A percentile compares a stretch with the other conserved stretches of the same genome.
These are phyloP conservation scores for Beauveria sp. DNA, from an alignment of 2,329 filamentous ascomycete species.

Conservation along the genomic window DNA sequence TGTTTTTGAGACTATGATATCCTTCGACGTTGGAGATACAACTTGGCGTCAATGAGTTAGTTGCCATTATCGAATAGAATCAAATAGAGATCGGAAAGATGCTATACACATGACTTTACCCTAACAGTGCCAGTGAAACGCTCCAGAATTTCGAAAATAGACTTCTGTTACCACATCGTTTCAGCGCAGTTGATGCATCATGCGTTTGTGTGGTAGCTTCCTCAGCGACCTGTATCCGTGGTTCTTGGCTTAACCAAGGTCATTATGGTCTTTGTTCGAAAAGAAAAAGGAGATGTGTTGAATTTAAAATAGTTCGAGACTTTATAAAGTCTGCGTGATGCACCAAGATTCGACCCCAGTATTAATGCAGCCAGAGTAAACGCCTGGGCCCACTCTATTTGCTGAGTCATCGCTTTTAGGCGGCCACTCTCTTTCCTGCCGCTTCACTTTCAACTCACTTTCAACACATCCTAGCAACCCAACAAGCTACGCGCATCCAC, in stretches of 20 bases:
- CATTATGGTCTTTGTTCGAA: neutral
- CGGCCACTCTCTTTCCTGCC: neutral
- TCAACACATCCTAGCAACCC: neutral
- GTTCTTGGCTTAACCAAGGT: too few relatives aligned
- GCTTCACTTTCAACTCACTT: neutral
- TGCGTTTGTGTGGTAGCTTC: neutral
- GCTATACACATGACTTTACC: neutral
- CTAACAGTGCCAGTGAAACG: neutral
- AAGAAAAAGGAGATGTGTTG: neutral
- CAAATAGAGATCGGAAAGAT: neutral
- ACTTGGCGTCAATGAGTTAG: neutral
- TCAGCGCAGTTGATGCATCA: neutral
- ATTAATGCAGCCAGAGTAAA: too few relatives aligned
- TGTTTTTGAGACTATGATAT: conserved; percentile 1
- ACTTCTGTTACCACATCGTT: neutral
- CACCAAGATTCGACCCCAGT: too few relatives aligned
- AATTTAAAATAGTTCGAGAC: too few relatives aligned
- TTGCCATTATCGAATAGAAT: neutral
- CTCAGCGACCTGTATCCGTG: too few relatives aligned
- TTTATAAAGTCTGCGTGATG: too few relatives aligned
- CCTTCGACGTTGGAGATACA: neutral
- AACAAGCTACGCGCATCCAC: neutral
- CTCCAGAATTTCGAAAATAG: neutral
- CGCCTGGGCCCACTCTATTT: neutral
- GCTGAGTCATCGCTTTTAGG: neutral